Evolutionary conservation across 2,329 filamentous ascomycete species (phyloP), one percentile per base, ranked within the genome.

Genomic region (Aspergillus viridinutans): DNA sequence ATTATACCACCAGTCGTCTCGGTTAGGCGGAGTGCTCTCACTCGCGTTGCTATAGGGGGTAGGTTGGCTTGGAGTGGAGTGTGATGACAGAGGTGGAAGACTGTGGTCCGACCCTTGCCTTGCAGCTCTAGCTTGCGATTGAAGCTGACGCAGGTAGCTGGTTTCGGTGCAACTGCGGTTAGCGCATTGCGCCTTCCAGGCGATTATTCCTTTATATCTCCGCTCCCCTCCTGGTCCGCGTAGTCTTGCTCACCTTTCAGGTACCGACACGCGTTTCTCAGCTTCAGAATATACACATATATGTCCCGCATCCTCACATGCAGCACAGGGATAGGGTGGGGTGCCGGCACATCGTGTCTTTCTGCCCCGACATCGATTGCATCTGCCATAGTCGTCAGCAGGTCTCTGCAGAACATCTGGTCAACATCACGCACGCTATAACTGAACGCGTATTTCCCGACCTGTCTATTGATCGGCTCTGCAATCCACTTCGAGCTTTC

Each of bases 1-100:
- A 53, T 74, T 71, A 48, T 71, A 74, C 72, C 72, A 75, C 72
- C 72, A 75, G 55, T 74, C 72, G 55, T 74, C 72, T 29, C 71
- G 65, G 40, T 72, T 69, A n/a, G 57, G 52, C 4, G 64, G 57
- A 2, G 58, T 42, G 26, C 71, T 69, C 12, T 61, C 57, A 42
- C 64, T 62, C 9, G 60, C 58, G 21, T 47, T 47, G 43, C 43
- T 23, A 26, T 51, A 61, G 4, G 57, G 62, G 21, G 62, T 66
- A 5, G 58, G 58, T 40, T 64, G 38, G 54, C 59, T 17, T 53
- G 59, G 32, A 42, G 59, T 55, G 47, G 64, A 20, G 48, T 58
- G 23, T 49, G 54, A 49, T 38, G 26, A 14, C 53, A 51, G 28
- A 43, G 49, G 29, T 23, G 45, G 56, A 45, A 17, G 43, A 6